These are phyloP conservation scores for Oldenlandia corymbosa DNA, from an alignment of 257 asterid species.

Conservation along the genomic window DNA sequence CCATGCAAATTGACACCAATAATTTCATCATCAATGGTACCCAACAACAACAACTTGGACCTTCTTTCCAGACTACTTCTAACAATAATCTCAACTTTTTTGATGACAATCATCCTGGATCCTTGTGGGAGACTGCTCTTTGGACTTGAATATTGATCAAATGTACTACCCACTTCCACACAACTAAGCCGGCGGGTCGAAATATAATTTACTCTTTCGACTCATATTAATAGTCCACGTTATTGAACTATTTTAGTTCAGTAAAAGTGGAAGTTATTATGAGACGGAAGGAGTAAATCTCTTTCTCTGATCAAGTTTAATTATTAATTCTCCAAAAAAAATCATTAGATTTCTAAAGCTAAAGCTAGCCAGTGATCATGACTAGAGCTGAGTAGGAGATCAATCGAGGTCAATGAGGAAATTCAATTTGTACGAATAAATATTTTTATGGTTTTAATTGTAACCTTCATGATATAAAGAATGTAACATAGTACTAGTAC, in stretches of 20 bases:
- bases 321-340: too few species aligned
- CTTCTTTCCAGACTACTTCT: constrained; percentile 17
- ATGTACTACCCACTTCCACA: not conserved
- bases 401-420: not conserved
- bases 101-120: constrained; percentile 43
- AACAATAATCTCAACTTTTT: constrained; percentile 25
- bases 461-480: not conserved
- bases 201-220: too few species aligned
- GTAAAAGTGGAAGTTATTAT: too few species aligned
- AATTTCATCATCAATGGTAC: constrained; percentile 14
- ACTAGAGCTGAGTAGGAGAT: constrained; percentile 8
- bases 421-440: constrained; percentile 18
- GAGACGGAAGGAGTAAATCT: too few species aligned
- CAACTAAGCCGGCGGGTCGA: too few species aligned
- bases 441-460: not conserved
- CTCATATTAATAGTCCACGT: too few species aligned
- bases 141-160: constrained; percentile 30
- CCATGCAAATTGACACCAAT: constrained; percentile 18
- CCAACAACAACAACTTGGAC: constrained; percentile 8
- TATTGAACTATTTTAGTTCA: too few species aligned
- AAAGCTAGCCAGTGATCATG: not conserved
- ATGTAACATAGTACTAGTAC: constrained; percentile 10
- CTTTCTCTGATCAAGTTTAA: too few species aligned
- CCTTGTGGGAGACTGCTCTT: constrained; percentile 41
- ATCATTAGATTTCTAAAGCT: not conserved